A percentile compares a stretch with the other conserved stretches of the same genome.
These are phyloP conservation scores for Malassezia brasiliensis DNA, from an alignment of 1,284 basidiomycete species.

Conservation along the genomic window DNA sequence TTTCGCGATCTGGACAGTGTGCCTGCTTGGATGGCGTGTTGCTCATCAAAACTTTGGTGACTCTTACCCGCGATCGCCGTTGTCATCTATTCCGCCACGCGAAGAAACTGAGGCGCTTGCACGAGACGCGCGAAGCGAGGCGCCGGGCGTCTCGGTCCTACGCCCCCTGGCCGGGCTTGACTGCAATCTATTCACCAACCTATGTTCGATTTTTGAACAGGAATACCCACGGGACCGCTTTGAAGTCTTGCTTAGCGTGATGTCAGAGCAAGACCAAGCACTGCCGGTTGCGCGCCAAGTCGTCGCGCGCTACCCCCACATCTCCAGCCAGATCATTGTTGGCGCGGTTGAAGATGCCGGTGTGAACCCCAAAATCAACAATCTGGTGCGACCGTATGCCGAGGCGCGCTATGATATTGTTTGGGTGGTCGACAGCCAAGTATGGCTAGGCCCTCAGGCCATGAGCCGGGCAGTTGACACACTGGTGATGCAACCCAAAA, in stretches of 20 bases:
- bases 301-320: constrained; percentile 28
- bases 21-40: constrained; percentile 62
- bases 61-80: constrained; percentile 18
- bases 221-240: constrained; percentile 35
- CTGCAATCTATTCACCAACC: constrained; percentile 39
- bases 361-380: constrained; percentile 96
- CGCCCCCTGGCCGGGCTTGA: constrained; percentile 44
- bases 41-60: constrained; percentile 8
- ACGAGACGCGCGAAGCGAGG: neutral
- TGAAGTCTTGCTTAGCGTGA: constrained; percentile 42
- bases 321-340: constrained; percentile 32
- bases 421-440: constrained; percentile 93
- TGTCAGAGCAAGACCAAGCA: constrained; percentile 32
- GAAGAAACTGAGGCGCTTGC: neutral
- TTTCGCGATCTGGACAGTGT: constrained; percentile 61
- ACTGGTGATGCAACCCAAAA: constrained; percentile 49
- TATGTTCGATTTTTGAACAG: constrained; percentile 40
- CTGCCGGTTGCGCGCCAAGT: constrained; percentile 34
- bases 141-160: constrained; percentile 38
- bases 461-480: constrained; percentile 75
- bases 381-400: constrained; percentile 71
- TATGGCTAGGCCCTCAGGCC: constrained; percentile 68
- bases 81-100: constrained; percentile 50
- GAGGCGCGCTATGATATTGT: constrained; percentile 75
- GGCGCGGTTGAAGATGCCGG: constrained; percentile 56